Percentiles rank a stretch among this genome's conserved stretches.
These are phyloP conservation scores for Exserohilum rostratum DNA, from an alignment of 2,329 filamentous ascomycete genomes.

Conservation along the genomic window DNA sequence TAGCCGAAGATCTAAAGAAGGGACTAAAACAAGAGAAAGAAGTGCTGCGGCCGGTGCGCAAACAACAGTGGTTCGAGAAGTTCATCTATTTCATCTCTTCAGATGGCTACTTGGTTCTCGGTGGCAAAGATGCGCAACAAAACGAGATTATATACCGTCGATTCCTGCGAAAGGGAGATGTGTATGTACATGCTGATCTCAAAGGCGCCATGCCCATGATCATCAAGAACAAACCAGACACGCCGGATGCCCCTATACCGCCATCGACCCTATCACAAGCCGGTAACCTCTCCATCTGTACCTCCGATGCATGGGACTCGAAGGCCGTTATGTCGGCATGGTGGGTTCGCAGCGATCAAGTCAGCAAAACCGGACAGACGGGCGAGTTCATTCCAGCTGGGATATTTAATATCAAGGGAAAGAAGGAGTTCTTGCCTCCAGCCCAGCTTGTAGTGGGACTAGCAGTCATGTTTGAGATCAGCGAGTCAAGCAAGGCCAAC, in stretches of 20 bases:
- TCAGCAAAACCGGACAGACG: constrained; percentile 79
- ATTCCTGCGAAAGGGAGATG: constrained; percentile 84
- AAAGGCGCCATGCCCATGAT: constrained; percentile 83
- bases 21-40: constrained; percentile 91
- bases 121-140: constrained; percentile 85
- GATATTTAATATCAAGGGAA: constrained; percentile 79
- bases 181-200: constrained; percentile 90
- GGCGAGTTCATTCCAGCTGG: constrained; percentile 83
- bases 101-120: constrained; percentile 91
- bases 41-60: constrained; percentile 79
- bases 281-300: constrained; percentile 80
- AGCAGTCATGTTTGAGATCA: constrained; percentile 85
- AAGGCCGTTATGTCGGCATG: constrained; percentile 95
- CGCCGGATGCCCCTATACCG: constrained; percentile 83
- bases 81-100: constrained; percentile 95
- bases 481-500: constrained; percentile 80
- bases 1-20: constrained; percentile 82
- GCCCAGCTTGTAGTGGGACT: constrained; percentile 87
- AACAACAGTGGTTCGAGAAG: constrained; percentile 95
- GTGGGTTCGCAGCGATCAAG: constrained; percentile 91
- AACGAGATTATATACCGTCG: constrained; percentile 89
- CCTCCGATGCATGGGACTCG: constrained; percentile 91
- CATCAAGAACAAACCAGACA: constrained; percentile 83
- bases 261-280: constrained; percentile 91
- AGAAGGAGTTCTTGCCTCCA: constrained; percentile 90